Evolutionary conservation across 371 early-diverging fungal species (phyloP).

Genomic region (Blakeslea trispora): DNA sequence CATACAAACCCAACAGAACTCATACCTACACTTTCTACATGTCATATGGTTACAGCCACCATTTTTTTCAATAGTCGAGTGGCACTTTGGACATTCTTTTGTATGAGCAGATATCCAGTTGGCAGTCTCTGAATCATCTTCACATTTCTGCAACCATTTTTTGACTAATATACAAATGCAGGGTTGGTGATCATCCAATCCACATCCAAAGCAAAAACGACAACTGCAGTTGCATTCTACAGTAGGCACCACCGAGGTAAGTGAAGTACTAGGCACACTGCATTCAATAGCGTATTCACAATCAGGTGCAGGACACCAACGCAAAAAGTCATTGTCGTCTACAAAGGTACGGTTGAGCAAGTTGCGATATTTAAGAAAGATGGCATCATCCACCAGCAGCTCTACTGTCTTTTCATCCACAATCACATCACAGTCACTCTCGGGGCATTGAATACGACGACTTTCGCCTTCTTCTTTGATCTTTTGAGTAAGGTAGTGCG

Average conservation of each 20-base stretch:
- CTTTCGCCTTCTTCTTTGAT: conserved; percentile 87
- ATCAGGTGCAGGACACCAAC: conserved; percentile 96
- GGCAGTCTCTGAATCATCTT: conserved; percentile 96
- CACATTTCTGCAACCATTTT: conserved; percentile 93
- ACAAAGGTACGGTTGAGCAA: conserved; percentile 89
- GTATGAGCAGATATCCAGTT: conserved; percentile 97
- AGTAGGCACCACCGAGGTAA: conserved; percentile 79
- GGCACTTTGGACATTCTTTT: conserved; percentile 95
- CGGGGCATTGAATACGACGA: conserved; percentile 84
- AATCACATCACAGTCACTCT: conserved; percentile 74
- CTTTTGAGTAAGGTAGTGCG: conserved; percentile 81
- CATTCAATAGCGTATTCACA: conserved; percentile 95
- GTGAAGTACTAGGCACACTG: conserved; percentile 68
- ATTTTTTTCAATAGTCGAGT: conserved; percentile 96
- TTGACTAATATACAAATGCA: conserved; percentile 85
- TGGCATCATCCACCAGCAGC: conserved; percentile 54
- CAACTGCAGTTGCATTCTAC: conserved; percentile 84
- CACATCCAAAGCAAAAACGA: conserved; percentile 94
- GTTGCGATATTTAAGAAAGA: conserved; percentile 66
- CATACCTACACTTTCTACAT: conserved; percentile 84
- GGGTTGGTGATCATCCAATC: conserved; percentile 89
- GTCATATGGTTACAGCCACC: conserved; percentile 97
- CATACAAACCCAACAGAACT: conserved; percentile 92
- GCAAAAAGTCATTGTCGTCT: conserved; percentile 75
- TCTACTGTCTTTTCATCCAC: conserved; percentile 83